Base-by-base conservation (phyloP, 352 stramenopile species). In the Pythium apleroticum region DNA sequence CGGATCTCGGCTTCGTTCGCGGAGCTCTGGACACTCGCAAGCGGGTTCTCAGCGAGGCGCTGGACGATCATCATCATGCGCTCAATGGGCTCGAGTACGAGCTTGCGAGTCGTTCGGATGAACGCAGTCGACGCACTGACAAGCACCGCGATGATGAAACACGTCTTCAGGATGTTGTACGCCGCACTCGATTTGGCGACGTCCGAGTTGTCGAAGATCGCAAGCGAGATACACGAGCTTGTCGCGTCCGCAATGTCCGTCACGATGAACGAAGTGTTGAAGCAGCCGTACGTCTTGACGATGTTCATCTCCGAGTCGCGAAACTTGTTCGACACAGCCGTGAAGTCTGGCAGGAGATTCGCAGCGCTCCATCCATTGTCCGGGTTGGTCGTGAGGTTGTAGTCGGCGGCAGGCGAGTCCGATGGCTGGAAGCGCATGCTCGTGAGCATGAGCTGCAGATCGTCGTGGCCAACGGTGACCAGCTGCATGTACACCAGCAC, bases 11-110 rank as follows among this genome's bases (percentile, higher is more conserved):
- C 77, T 6, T 87, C 77, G 50, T 88, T 69, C 6, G 69, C 75
- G 0, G 84, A 79, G 20, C 74, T 81, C 59, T 94, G 84, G 24
- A 97, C 81, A 62, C 81, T 93, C n/a, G 86, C 81, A 12, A 97
- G 69, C 8, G 89, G 90, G 41, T 97, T 97, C 60, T 93, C 88
- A 0, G 90, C 89, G 6, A 97, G 76, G 27, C 91, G 86, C 57
- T 96, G 84, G 8, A 97, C 88, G 24, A 96, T 89, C 31, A 76
- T 72, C 76, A 97, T 96, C 90, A 97, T 97, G 43, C 91, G 90
- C 65, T 97, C 89, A 49, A 97, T 97, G 1, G 89, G 90, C 48
- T 96, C 77, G 15, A 97, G 81, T 22, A 97, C 88, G 37, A 96
- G 82, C 25, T 81, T 77, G 12, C 89, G 90, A 7, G 86, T 76